phyloP scores from a whole-genome alignment of 2,329 filamentous ascomycete species.

The Ampelomyces quisqualis region DNA sequence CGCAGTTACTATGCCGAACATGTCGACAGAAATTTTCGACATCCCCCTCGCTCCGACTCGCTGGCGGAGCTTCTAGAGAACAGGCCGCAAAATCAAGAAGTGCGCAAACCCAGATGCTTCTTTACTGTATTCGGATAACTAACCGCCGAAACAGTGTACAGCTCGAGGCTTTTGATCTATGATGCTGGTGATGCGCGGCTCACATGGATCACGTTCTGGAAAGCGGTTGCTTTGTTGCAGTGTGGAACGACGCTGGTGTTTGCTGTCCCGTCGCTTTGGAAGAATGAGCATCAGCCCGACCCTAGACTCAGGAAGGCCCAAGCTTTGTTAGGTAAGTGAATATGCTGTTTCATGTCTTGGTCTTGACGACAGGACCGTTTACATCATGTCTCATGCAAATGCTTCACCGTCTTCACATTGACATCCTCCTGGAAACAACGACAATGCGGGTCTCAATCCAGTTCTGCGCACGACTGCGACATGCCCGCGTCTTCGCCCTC shows the following conservation, averaged over 20 bases:
- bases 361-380: too few relatives aligned
- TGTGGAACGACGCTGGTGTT: slow-evolving; percentile 37
- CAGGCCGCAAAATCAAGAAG: slow-evolving; percentile 23
- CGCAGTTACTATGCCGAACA: slow-evolving; percentile 26
- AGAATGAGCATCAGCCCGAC: slow-evolving; percentile 39
- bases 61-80: slow-evolving; percentile 16
- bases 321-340: slow-evolving; percentile 32
- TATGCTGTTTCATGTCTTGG: not conserved
- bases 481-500: too few relatives aligned
- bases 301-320: slow-evolving; percentile 28
- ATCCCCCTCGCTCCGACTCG: slow-evolving; percentile 22
- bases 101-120: slow-evolving; percentile 7
- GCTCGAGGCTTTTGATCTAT: slow-evolving; percentile 37
- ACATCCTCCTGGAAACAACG: too few relatives aligned
- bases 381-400: too few relatives aligned
- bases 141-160: slow-evolving; percentile 23
- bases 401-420: too few relatives aligned
- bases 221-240: slow-evolving; percentile 39
- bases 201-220: slow-evolving; percentile 41
- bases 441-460: too few relatives aligned
- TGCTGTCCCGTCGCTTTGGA: slow-evolving; percentile 36
- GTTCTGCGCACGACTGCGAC: too few relatives aligned
- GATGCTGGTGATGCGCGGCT: slow-evolving; percentile 42
- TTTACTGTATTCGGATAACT: not conserved
- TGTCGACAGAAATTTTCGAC: slow-evolving; percentile 38